Evolutionary conservation across 805 yeast genomes (phyloP).

Genomic region (Yarrowia bubula): DNA sequence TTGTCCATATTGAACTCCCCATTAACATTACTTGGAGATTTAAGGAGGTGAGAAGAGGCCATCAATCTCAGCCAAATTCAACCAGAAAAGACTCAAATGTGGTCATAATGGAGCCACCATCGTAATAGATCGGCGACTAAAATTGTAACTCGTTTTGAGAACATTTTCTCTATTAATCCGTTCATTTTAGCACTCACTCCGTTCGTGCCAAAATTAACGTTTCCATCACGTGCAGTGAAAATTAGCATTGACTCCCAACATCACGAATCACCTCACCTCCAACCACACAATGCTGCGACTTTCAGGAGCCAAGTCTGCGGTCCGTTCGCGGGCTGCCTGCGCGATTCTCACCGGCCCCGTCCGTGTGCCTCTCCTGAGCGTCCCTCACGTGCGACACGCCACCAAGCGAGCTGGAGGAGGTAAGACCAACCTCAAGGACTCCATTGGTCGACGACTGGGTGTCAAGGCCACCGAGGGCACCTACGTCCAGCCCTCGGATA

Average conservation of each 20-base stretch:
- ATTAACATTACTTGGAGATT: too few relatives aligned
- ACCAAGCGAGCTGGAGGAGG: constrained; percentile 95
- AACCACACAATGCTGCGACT: constrained; percentile 11
- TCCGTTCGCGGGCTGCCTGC: neutral
- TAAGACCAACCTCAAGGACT: constrained; percentile 88
- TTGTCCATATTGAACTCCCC: too few relatives aligned
- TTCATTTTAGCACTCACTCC: too few relatives aligned
- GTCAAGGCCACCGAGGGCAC: constrained; percentile 82
- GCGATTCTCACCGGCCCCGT: neutral
- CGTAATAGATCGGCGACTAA: too few relatives aligned
- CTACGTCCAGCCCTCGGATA: constrained; percentile 76
- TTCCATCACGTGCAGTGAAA: constrained; percentile 5
- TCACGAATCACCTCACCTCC: neutral
- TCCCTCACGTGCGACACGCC: constrained; percentile 65
- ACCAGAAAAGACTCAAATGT: too few relatives aligned
- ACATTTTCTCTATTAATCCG: neutral
- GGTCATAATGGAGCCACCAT: too few relatives aligned
- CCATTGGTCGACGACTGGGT: constrained; percentile 92
- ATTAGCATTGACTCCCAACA: constrained; percentile 7
- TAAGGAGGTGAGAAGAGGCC: too few relatives aligned
- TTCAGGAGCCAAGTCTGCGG: constrained; percentile 9
- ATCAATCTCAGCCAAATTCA: too few relatives aligned
- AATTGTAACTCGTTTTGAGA: too few relatives aligned
- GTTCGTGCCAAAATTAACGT: neutral
- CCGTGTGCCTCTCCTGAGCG: constrained; percentile 27